Conservation (phyloP, 495 filamentous ascomycete genomes). For the Baudoinia panamericana region DNA sequence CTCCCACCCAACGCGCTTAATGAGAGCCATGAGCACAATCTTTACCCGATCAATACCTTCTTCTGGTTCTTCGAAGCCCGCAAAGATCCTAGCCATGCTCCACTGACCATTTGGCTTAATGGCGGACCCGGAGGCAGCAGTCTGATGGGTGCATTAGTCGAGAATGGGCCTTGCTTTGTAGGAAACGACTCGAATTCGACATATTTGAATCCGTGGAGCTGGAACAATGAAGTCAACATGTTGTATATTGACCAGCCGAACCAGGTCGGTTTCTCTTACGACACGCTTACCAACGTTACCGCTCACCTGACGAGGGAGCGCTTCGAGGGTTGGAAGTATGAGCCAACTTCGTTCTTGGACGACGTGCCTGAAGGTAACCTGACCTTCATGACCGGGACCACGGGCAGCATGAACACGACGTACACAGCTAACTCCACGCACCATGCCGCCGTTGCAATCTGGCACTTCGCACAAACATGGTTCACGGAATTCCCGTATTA, state of each 20-base stretch:
- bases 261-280: constrained; percentile 46
- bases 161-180: background rate
- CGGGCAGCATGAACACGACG: constrained; percentile 31
- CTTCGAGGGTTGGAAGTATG: constrained; percentile 20
- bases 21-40: constrained; percentile 33
- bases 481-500: constrained; percentile 43
- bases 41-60: constrained; percentile 60
- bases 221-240: constrained; percentile 22
- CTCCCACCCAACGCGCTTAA: constrained; percentile 38
- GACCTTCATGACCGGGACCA: constrained; percentile 50
- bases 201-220: constrained; percentile 22
- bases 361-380: constrained; percentile 9
- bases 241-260: constrained; percentile 37
- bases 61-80: constrained; percentile 66
- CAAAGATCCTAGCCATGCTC: constrained; percentile 42
- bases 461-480: constrained; percentile 48
- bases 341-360: background rate
- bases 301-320: constrained; percentile 25
- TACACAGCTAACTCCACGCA: constrained; percentile 32
- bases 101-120: constrained; percentile 55
- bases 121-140: constrained; percentile 40
- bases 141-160: constrained; percentile 16
- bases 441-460: constrained; percentile 42
- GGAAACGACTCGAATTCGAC: constrained; percentile 28
- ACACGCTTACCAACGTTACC: constrained; percentile 39